Conservation (phyloP, 352 stramenopile genomes). For the Peronospora farinosa region DNA sequence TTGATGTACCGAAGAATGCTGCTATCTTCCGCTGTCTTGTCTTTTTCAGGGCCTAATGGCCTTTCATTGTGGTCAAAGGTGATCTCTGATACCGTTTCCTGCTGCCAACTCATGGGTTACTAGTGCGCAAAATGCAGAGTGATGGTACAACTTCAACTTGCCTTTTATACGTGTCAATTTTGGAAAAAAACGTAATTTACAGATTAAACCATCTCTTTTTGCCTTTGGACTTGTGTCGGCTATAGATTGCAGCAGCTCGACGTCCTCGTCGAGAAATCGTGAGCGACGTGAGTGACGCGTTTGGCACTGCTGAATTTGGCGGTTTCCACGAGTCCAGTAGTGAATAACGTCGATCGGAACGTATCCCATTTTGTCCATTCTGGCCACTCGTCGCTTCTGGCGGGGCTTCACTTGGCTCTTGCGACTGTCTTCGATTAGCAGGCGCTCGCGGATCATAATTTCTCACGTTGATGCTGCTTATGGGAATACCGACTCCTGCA, state of each 20-base stretch:
- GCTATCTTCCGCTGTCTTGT: slow-evolving; percentile 18
- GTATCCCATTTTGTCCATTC: slow-evolving; percentile 25
- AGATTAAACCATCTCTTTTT: slow-evolving; percentile 41
- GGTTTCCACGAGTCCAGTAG: slow-evolving; percentile 68
- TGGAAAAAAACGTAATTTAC: background rate
- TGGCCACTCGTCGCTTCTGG: slow-evolving; percentile 33
- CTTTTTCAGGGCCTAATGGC: background rate
- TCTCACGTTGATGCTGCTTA: slow-evolving; percentile 31
- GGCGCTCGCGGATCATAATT: slow-evolving; percentile 20
- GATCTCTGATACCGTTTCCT: slow-evolving; percentile 2
- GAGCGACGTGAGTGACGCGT: slow-evolving; percentile 58
- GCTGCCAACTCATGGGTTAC: slow-evolving; percentile 15
- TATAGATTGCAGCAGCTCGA: slow-evolving; percentile 54
- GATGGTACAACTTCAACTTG: slow-evolving; percentile 36
- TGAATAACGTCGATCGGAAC: slow-evolving; percentile 57
- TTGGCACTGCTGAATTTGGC: slow-evolving; percentile 46
- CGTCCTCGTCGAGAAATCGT: slow-evolving; percentile 65
- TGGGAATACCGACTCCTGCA: slow-evolving; percentile 20
- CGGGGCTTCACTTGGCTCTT: slow-evolving; percentile 9
- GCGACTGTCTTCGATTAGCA: slow-evolving; percentile 7
- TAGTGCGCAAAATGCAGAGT: slow-evolving; percentile 28
- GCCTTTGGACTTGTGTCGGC: slow-evolving; percentile 52
- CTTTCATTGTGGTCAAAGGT: background rate
- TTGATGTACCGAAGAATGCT: slow-evolving; percentile 46
- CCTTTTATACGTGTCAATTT: slow-evolving; percentile 10